Conservation (phyloP, 257 asterid species). For the Solanum piurae region DNA sequence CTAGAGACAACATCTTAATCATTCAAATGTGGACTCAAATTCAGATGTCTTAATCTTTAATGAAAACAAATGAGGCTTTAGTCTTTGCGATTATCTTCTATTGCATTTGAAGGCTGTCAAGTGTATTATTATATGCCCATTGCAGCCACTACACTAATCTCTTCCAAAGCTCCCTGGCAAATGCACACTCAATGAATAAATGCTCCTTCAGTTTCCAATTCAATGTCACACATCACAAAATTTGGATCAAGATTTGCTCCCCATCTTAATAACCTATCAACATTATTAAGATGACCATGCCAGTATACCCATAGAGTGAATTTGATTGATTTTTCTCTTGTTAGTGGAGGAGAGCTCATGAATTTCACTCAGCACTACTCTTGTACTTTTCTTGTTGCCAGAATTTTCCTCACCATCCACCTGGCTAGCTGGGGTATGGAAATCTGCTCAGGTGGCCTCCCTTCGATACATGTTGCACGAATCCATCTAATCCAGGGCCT, state of each 20-base stretch:
- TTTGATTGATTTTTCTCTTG: not conserved
- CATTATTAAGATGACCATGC: not conserved
- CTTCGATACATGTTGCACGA: not conserved
- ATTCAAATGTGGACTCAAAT: not conserved
- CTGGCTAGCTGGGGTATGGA: not conserved
- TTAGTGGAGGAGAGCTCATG: not conserved
- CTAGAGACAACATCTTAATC: not conserved
- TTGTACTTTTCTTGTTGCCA: not conserved
- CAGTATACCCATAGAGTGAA: not conserved
- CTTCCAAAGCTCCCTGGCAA: not conserved
- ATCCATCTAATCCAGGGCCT: not conserved
- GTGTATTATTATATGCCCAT: not conserved
- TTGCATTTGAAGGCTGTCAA: not conserved
- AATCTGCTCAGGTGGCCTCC: not conserved
- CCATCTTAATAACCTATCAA: not conserved
- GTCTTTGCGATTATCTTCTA: not conserved
- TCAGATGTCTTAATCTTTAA: not conserved
- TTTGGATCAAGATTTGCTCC: not conserved
- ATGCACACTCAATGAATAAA: not conserved
- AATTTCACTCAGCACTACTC: not conserved
- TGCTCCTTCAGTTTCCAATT: not conserved
- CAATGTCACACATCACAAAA: not conserved
- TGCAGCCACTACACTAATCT: not conserved
- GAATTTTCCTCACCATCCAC: not conserved
- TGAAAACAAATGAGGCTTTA: not conserved